Percentiles rank a stretch among this genome's conserved stretches.
Evolutionary conservation across 768 basidiomycete genomes (phyloP).

Genomic region (Tulasnella sp.): DNA sequence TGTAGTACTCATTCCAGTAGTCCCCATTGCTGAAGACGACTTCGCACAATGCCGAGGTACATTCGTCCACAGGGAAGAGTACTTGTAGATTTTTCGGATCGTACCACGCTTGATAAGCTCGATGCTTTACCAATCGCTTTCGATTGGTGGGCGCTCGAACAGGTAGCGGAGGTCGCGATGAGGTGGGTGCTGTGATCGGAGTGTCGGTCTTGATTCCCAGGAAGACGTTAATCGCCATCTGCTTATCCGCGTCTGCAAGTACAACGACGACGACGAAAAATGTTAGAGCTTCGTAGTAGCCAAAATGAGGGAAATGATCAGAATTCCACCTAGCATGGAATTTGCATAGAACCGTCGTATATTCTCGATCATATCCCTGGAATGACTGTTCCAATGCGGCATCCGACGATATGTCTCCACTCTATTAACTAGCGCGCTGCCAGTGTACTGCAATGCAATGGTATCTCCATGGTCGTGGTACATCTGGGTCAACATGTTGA

Average conservation of each 20-base stretch:
- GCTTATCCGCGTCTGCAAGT: conserved; percentile 81
- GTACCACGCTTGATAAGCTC: conserved; percentile 82
- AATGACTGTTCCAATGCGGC: conserved; percentile 97
- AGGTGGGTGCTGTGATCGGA: not conserved
- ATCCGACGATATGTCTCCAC: conserved; percentile 93
- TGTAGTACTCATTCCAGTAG: conserved; percentile 85
- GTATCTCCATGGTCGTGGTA: conserved; percentile 96
- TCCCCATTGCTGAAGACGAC: conserved; percentile 37
- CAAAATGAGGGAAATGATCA: not conserved
- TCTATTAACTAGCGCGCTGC: conserved; percentile 88
- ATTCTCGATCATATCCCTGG: conserved; percentile 91
- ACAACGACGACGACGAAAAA: not conserved
- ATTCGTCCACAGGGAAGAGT: conserved; percentile 55
- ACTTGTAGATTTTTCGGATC: conserved; percentile 55
- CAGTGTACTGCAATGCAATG: conserved; percentile 91
- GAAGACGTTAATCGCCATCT: conserved; percentile 95
- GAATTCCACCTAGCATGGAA: conserved; percentile 60
- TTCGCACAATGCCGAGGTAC: conserved; percentile 45
- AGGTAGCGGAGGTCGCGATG: not conserved
- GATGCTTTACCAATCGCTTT: conserved; percentile 38
- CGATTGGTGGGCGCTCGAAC: not conserved
- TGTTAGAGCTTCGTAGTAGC: not conserved
- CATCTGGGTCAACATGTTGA: conserved; percentile 97
- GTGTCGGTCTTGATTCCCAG: conserved; percentile 44
- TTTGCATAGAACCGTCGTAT: conserved; percentile 92